Base-by-base conservation (phyloP, 2,329 filamentous ascomycete genomes). In the Plenodomus lindquistii region DNA sequence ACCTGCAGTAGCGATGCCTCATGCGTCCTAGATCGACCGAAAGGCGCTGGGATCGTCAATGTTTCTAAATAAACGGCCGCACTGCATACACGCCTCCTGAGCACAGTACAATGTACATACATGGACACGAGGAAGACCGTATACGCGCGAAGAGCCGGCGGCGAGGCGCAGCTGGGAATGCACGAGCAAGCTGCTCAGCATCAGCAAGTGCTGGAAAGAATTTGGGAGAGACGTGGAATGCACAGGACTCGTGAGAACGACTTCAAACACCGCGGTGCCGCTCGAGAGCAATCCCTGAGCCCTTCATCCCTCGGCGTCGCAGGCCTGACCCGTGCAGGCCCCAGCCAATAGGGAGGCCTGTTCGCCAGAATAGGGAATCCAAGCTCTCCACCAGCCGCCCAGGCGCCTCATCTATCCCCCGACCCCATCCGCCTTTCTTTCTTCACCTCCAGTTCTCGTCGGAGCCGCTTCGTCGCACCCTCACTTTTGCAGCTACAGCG, bases 391-490 rank as follows among this genome's bases (percentile, higher is more conserved):
- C 39, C 51, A 48, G 46, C 49, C 44, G 39, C 45, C 49, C 41
- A 48, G 45, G 48, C 59, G 64, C 63, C 65, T 69, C 65, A 67
- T 68, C 62, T 67, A 65, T 65, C 65, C 55, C 59, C 63, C 62
- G 51, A 54, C 57, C 62, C 60, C 61, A 51, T 53, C 57, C 56
- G 50, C 41, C 47, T 48, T 60, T 59, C 55, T 55, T 63, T 59
- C 62, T 55, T 63, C 60, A 65, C 65, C 66, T 69, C 27, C 67
- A 69, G 65, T 44, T 52, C 52, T 56, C 45, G 62, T 63, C 66
- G 59, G 60, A 56, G 65, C 63, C 66, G 48, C 65, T 67, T 65
- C 52, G 65, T 67, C 59, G 65, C 58, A 59, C 46, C 52, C 50
- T 54, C 54, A 45, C 52, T 40, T 43, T 42, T 52, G 48, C 58